phyloP scores from a whole-genome alignment of 768 basidiomycete species.

The Cystofilobasidium ferigula region DNA sequence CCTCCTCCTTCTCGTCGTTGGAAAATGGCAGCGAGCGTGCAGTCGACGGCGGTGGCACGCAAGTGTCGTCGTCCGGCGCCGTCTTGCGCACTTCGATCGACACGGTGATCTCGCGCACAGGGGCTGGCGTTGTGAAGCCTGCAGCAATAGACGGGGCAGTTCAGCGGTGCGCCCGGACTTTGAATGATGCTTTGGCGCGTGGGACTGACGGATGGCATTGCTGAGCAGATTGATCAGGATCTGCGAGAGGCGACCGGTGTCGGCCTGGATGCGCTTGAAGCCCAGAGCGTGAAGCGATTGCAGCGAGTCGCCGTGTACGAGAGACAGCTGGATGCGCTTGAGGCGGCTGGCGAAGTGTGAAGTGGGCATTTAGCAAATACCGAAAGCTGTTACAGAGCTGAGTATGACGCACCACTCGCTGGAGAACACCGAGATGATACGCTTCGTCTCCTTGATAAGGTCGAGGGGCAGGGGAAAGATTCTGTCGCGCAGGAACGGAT shows the following conservation, averaged over 20 bases:
- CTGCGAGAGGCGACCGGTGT: conserved; percentile 14
- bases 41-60: conserved; percentile 33
- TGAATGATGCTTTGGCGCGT: too few relatives aligned
- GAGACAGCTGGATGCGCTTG: conserved; percentile 37
- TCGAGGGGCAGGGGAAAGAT: conserved; percentile 35
- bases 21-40: conserved; percentile 12
- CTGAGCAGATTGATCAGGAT: conserved; percentile 36
- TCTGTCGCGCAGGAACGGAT: neutral
- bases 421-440: conserved; percentile 39
- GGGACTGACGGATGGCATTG: conserved; percentile 34
- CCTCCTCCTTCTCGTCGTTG: conserved; percentile 2
- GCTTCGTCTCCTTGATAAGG: conserved; percentile 33
- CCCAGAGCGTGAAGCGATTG: conserved; percentile 35
- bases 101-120: conserved; percentile 36
- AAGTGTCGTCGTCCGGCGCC: conserved; percentile 34
- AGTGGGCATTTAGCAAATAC: neutral
- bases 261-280: conserved; percentile 23
- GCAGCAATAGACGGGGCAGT: too few relatives aligned
- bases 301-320: conserved; percentile 36
- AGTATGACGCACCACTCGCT: conserved; percentile 34
- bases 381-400: conserved; percentile 26
- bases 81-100: conserved; percentile 36
- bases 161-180: too few relatives aligned
- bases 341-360: conserved; percentile 19
- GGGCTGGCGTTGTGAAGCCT: conserved; percentile 13